Percentiles rank a stretch among this genome's conserved stretches.
phyloP scores from a whole-genome alignment of 331 rosid genomes.

The Malus hybrid region DNA sequence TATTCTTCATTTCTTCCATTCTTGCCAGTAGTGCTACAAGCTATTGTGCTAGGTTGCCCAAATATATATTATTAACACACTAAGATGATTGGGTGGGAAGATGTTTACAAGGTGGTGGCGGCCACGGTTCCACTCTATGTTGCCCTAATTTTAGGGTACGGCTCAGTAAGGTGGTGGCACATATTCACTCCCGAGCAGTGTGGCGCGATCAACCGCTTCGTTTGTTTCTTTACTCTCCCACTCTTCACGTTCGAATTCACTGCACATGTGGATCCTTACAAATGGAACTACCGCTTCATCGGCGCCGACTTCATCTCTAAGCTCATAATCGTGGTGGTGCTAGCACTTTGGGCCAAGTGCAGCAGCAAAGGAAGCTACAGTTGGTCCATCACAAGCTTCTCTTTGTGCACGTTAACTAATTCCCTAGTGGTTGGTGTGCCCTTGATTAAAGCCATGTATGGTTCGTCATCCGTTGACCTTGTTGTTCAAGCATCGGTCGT shows the following conservation, averaged over 20 bases:
- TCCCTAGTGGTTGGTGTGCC: slow-evolving; percentile 92
- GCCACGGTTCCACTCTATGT: slow-evolving; percentile 76
- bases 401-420: slow-evolving; percentile 64
- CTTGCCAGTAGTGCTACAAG: background rate
- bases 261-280: slow-evolving; percentile 69
- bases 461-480: slow-evolving; percentile 52
- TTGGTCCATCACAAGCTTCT: slow-evolving; percentile 87
- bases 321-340: slow-evolving; percentile 48
- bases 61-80: background rate
- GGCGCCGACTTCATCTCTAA: slow-evolving; percentile 71
- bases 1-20: too few relatives aligned
- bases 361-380: slow-evolving; percentile 48
- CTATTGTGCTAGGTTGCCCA: background rate
- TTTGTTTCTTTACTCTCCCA: slow-evolving; percentile 85
- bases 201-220: slow-evolving; percentile 78
- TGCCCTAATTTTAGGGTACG: slow-evolving; percentile 73
- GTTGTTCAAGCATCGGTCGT: slow-evolving; percentile 77
- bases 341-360: slow-evolving; percentile 72
- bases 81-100: slow-evolving; percentile 81
- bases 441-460: slow-evolving; percentile 67
- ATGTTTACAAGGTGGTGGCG: slow-evolving; percentile 67
- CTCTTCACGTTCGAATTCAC: slow-evolving; percentile 86
- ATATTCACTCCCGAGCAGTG: slow-evolving; percentile 71
- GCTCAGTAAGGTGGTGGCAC: slow-evolving; percentile 87
- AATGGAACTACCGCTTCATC: slow-evolving; percentile 55